Conservation (phyloP, 2,329 filamentous ascomycete genomes). For the Diaporthe sp. region DNA sequence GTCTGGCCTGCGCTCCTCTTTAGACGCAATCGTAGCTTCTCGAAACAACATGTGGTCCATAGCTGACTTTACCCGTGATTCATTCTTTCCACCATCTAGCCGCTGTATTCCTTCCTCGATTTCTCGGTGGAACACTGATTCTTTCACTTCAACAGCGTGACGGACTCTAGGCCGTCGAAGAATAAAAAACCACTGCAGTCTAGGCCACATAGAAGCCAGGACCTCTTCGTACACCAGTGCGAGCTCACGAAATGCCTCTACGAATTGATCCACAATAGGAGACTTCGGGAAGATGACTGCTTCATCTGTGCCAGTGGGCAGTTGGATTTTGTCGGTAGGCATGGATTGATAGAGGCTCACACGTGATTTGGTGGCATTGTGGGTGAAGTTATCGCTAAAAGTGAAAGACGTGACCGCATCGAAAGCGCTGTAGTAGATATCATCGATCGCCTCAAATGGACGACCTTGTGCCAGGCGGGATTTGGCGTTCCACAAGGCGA, state of each 20-base stretch:
- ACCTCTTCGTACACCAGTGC: constrained; percentile 5
- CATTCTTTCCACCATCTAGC: constrained; percentile 41
- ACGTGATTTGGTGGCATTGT: constrained; percentile 5
- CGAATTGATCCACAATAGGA: constrained; percentile 1
- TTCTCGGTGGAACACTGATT: constrained; percentile 43
- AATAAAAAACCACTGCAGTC: constrained; percentile 11
- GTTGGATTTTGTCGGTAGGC: neutral
- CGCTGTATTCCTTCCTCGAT: constrained; percentile 43
- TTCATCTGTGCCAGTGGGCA: neutral
- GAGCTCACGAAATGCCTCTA: constrained; percentile 19
- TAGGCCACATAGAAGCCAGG: constrained; percentile 4
- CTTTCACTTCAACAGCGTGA: constrained; percentile 40
- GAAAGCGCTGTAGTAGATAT: constrained; percentile 22
- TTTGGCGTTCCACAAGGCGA: constrained; percentile 10
- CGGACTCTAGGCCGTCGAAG: neutral
- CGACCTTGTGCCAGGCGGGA: neutral
- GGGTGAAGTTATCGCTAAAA: constrained; percentile 8
- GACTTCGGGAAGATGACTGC: neutral
- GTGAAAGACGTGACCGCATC: constrained; percentile 24
- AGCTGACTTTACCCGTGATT: constrained; percentile 41
- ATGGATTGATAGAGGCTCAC: neutral
- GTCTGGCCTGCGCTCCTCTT: constrained; percentile 48
- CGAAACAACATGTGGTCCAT: constrained; percentile 52
- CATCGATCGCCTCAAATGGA: constrained; percentile 16
- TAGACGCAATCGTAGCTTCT: constrained; percentile 49